phyloP scores from a whole-genome alignment of 352 stramenopile species.

The Phytophthora syringae region DNA sequence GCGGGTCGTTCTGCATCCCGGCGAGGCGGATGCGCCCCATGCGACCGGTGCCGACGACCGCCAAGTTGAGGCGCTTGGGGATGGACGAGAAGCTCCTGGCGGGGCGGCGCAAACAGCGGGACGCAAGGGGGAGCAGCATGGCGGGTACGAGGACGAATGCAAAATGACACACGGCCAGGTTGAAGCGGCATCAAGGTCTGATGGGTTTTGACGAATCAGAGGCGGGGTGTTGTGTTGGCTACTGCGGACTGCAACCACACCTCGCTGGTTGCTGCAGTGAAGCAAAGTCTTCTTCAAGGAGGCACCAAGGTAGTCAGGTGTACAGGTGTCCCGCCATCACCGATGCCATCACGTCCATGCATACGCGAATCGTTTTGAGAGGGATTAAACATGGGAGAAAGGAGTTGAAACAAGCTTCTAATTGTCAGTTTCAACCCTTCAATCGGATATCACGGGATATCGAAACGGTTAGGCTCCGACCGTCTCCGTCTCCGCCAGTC shows the following conservation, averaged over 20 bases:
- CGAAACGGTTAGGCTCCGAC: too few species aligned
- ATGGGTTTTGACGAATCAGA: slow-evolving; percentile 14
- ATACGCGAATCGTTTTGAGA: too few species aligned
- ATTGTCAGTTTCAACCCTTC: too few species aligned
- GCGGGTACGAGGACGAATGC: slow-evolving; percentile 5
- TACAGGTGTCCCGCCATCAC: too few species aligned
- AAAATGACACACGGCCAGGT: slow-evolving; percentile 21
- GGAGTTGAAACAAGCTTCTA: too few species aligned
- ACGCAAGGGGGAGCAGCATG: slow-evolving; percentile 25
- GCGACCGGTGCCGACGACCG: slow-evolving; percentile 73
- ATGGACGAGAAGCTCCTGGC: slow-evolving; percentile 19
- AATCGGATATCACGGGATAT: too few species aligned
- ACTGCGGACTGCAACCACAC: slow-evolving; percentile 12
- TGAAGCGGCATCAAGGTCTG: slow-evolving; percentile 21
- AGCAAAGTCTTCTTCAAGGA: too few species aligned
- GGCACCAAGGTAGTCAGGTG: too few species aligned
- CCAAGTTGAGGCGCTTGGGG: slow-evolving; percentile 48
- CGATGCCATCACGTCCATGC: too few species aligned
- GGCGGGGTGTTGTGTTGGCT: neutral
- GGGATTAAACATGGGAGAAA: too few species aligned
- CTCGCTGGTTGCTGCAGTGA: neutral
- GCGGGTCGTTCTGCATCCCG: slow-evolving; percentile 59
- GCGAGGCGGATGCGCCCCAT: slow-evolving; percentile 79
- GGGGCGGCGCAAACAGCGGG: slow-evolving; percentile 18
- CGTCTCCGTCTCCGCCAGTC: neutral